Evolutionary conservation across 352 stramenopile genomes (phyloP), one percentile per base, ranked within the genome.

Genomic region (Pythium phragmiticola): DNA sequence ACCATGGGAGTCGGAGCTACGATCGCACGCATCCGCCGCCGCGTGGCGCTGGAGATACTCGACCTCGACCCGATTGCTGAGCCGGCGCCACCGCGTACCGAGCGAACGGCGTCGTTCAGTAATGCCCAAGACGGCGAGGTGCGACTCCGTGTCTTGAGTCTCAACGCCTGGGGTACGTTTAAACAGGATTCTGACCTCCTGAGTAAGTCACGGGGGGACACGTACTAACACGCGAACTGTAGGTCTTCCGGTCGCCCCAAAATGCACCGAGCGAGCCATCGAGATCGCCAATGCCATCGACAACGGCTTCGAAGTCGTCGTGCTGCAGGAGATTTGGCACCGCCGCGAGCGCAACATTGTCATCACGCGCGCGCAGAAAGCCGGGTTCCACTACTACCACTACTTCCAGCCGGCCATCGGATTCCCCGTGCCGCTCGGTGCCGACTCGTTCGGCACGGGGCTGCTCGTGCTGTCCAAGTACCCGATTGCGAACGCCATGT

Each of bases 291-390:
- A 68, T n/a, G 82, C 82, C 36, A 84, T 93, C 49, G 74, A 84
- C 9, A 72, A 55, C 17, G 73, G 73, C 60, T 90, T 77, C 42
- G 84, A 93, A 36, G 70, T 93, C n/a, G 82, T 93, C n/a, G 80
- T 89, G 53, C 65, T 93, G 55, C 84, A 93, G 58, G 84, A 93
- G 63, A 88, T 93, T 41, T 93, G 84, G 84, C 84, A 93, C 59
- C 68, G 82, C 19, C 84, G 84, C 61, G 84, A 93, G 70, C 83
- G 83, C 42, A 85, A 88, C 66, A 71, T 90, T 28, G 72, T 93
- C 65, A 79, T 93, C 57, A 51, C 69, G 34, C 76, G 76, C 56
- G 84, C 82, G 9, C 66, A 88, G 59, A 58, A 80, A 33, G 75
- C 66, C 6, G 84, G 84, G 0, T 88, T 89, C 64, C 60, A 78